Evolutionary conservation across 805 yeast species (phyloP), one percentile per base, ranked within the genome.

Genomic region (Kazachstania kunashirensis): DNA sequence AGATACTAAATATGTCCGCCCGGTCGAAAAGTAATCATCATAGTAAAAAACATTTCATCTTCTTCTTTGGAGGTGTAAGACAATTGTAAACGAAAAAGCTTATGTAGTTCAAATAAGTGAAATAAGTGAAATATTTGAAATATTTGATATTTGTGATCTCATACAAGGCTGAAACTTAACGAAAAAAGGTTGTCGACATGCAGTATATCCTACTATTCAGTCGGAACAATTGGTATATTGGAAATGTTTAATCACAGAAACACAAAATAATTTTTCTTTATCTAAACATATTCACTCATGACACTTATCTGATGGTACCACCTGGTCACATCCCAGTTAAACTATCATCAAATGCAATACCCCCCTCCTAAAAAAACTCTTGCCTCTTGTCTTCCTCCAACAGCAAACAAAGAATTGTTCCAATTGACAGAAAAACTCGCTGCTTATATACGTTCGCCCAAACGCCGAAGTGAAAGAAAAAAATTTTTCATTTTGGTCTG

Each of bases 91-190:
- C n/a, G n/a, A n/a, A n/a, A n/a, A n/a, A n/a, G n/a, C n/a, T n/a
- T n/a, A n/a, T n/a, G n/a, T n/a, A n/a, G n/a, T n/a, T n/a, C n/a
- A n/a, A n/a, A 28, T 17, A 16, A 12, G 31, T 28, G 31, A 11
- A n/a, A n/a, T n/a, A n/a, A n/a, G n/a, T n/a, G n/a, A 8, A 17
- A 16, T 15, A 30, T 16, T 24, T 25, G 27, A n/a, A 18, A 17
- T 24, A 30, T 18, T n/a, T 18, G 20, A 16, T 25, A 7, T 26
- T 21, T 24, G 11, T 20, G 25, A 39, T 44, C 61, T 63, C 68
- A 63, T 63, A 63, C 68, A 63, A 63, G 68, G 68, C 68, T 63
- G 68, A 63, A 63, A 63, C 68, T 63, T 63, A 63, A 63, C 68
- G 68, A 63, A 55, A 53, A 55, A 53, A 48, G 57, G 54, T 52